These are phyloP conservation scores for Paraphoma sp. DNA, from an alignment of 2,329 filamentous ascomycete genomes.

Conservation along the genomic window DNA sequence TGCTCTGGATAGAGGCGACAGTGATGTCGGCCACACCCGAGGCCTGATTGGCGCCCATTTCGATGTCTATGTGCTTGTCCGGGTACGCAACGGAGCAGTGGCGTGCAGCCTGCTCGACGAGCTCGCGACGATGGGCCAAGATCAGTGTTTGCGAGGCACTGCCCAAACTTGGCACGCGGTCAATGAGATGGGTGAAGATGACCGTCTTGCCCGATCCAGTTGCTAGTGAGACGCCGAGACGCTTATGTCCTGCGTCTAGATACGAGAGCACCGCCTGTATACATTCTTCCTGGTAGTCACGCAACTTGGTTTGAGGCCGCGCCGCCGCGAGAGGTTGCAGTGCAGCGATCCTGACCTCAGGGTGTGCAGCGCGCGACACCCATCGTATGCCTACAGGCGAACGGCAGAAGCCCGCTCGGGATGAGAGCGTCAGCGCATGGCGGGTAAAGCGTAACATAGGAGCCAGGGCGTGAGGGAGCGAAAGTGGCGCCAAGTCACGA, in stretches of 20 bases:
- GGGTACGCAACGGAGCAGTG: constrained; percentile 87
- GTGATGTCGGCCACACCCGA: constrained; percentile 89
- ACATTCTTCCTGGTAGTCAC: constrained; percentile 90
- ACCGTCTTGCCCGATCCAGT: constrained; percentile 93
- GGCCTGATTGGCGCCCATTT: constrained; percentile 83
- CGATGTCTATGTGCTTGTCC: constrained; percentile 80
- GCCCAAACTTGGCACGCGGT: constrained; percentile 68
- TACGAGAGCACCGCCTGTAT: constrained; percentile 80
- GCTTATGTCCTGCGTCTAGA: constrained; percentile 73
- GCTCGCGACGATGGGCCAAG: constrained; percentile 87
- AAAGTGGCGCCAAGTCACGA: constrained; percentile 31
- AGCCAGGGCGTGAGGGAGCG: constrained; percentile 13
- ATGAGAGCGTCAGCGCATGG: constrained; percentile 39
- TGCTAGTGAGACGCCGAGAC: constrained; percentile 83
- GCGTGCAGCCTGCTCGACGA: constrained; percentile 89
- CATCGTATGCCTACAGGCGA: constrained; percentile 13
- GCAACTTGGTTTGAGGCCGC: constrained; percentile 64
- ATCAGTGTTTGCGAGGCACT: constrained; percentile 81
- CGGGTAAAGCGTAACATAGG: constrained; percentile 39
- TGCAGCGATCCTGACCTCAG: neutral
- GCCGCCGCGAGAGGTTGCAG: constrained; percentile 8
- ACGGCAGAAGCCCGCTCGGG: constrained; percentile 14
- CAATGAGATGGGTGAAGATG: constrained; percentile 94
- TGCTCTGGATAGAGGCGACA: constrained; percentile 86
- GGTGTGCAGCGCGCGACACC: constrained; percentile 20